Evolutionary conservation across 1,284 basidiomycete species (phyloP).

Genomic region (Psilocybe mexicana): DNA sequence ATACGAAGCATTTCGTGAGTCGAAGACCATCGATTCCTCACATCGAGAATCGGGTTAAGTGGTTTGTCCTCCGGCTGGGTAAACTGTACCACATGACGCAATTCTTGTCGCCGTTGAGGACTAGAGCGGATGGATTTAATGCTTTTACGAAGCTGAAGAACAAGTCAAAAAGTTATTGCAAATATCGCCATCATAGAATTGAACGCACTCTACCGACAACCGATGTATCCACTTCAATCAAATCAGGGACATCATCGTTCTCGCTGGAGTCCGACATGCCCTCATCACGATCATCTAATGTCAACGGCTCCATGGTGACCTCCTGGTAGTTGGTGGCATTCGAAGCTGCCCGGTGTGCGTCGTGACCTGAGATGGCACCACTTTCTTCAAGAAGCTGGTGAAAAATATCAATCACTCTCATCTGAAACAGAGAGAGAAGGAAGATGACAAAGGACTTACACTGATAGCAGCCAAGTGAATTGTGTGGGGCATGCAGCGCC

Average conservation of each 20-base stretch:
- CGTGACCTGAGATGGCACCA: constrained; percentile 21
- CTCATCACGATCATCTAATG: not conserved
- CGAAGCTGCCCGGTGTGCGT: constrained; percentile 12
- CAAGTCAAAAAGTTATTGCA: not conserved
- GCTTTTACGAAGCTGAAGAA: constrained; percentile 28
- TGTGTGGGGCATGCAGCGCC: not conserved
- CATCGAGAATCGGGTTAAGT: constrained; percentile 20
- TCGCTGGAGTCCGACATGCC: not conserved
- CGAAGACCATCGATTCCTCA: constrained; percentile 26
- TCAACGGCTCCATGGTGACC: constrained; percentile 4
- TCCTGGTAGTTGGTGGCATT: constrained; percentile 10
- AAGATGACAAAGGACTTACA: not conserved
- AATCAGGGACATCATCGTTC: too few species aligned
- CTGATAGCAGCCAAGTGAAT: not conserved
- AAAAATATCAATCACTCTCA: not conserved
- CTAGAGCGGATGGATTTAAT: constrained; percentile 24
- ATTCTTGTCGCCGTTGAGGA: constrained; percentile 20
- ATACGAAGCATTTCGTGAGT: constrained; percentile 28
- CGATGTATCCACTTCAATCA: not conserved
- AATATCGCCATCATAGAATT: too few species aligned
- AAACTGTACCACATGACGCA: constrained; percentile 14
- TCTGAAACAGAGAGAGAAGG: not conserved
- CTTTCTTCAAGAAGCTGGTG: constrained; percentile 29
- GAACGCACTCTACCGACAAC: too few species aligned
- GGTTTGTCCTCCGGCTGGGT: not conserved